Conservation (phyloP, 176 grass and related monocot genomes). For the Oryza longistaminata region DNA sequence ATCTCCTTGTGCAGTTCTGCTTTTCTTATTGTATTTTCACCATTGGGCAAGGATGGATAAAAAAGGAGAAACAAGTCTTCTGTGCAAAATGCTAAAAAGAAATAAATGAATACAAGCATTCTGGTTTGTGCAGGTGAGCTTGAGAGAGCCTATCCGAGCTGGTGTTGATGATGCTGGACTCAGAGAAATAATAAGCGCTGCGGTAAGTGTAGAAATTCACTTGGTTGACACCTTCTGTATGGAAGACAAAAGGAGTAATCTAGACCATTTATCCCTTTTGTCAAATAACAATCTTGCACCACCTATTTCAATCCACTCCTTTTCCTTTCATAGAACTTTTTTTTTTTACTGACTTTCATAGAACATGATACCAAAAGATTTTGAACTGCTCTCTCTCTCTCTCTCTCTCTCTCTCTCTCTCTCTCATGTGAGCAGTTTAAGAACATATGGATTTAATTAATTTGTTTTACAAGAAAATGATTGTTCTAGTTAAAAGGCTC, state of each 20-base stretch:
- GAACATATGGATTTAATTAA: not conserved
- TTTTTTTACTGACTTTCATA: too few relatives aligned
- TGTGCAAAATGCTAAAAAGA: not conserved
- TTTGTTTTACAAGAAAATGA: not conserved
- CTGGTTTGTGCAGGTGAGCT: constrained; percentile 74
- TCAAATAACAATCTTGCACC: not conserved
- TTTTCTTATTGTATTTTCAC: constrained; percentile 5
- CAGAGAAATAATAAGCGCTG: constrained; percentile 84
- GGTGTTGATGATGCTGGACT: constrained; percentile 70
- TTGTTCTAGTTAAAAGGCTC: not conserved
- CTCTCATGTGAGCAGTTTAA: not conserved
- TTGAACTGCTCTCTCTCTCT: not conserved
- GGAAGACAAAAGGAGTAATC: not conserved
- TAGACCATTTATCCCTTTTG: not conserved
- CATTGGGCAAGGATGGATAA: not conserved
- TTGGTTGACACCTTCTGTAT: constrained; percentile 20
- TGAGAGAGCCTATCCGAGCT: constrained; percentile 73
- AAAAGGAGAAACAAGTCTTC: constrained; percentile 7
- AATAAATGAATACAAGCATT: constrained; percentile 20
- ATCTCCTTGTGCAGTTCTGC: not conserved
- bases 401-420: not conserved
- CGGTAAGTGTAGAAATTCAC: constrained; percentile 55
- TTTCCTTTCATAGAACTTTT: not conserved
- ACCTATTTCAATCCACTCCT: not conserved
- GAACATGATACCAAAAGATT: not conserved